These are phyloP conservation scores for Dipteronia sinensis DNA, from an alignment of 345 rosid species.

Conservation along the genomic window DNA sequence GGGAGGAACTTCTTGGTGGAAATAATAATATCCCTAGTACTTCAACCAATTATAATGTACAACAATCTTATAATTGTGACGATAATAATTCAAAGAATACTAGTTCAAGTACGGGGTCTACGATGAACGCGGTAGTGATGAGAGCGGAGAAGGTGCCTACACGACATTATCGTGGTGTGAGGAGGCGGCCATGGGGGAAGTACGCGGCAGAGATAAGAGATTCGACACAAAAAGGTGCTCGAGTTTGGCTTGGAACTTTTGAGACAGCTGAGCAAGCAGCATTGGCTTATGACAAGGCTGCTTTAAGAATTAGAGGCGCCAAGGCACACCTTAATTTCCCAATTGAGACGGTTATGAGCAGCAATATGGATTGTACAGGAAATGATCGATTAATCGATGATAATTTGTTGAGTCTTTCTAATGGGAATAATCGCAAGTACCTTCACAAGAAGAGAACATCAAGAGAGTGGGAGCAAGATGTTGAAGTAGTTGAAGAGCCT, in stretches of 20 bases:
- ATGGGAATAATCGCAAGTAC: neutral
- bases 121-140: slow-evolving; percentile 13
- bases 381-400: slow-evolving; percentile 6
- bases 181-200: slow-evolving; percentile 90
- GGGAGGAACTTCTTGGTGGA: slow-evolving; percentile 53
- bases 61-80: no score
- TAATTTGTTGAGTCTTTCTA: neutral
- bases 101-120: neutral
- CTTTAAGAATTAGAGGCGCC: slow-evolving; percentile 73
- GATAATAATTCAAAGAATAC: no score
- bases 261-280: slow-evolving; percentile 90
- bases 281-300: slow-evolving; percentile 89
- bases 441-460: slow-evolving; percentile 28
- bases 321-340: slow-evolving; percentile 79
- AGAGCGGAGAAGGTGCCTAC: slow-evolving; percentile 27
- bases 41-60: neutral
- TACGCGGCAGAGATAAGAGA: slow-evolving; percentile 91
- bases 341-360: slow-evolving; percentile 42
- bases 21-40: slow-evolving; percentile 19
- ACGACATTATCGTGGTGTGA: slow-evolving; percentile 73
- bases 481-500: slow-evolving; percentile 31
- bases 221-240: slow-evolving; percentile 61
- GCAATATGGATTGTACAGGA: slow-evolving; percentile 19
- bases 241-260: slow-evolving; percentile 94
- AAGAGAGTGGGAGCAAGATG: slow-evolving; percentile 33